These are phyloP conservation scores for Fusarium pilosicola DNA, from an alignment of 2,329 filamentous ascomycete species.

Conservation along the genomic window DNA sequence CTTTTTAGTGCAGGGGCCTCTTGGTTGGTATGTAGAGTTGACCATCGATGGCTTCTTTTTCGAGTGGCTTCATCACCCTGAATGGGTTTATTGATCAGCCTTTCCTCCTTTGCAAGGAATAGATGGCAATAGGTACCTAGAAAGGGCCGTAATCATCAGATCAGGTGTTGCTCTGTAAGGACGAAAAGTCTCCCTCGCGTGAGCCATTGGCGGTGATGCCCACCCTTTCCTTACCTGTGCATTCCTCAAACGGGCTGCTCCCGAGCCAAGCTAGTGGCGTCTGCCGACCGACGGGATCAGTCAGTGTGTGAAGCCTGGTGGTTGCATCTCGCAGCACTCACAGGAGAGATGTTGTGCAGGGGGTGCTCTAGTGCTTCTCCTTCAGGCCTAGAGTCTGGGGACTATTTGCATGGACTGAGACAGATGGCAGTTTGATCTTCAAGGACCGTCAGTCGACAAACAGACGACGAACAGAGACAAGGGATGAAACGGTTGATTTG, in stretches of 20 bases:
- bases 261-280: slow-evolving; percentile 38
- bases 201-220: slow-evolving; percentile 14
- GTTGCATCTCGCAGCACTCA: slow-evolving; percentile 2
- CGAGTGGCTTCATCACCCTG: slow-evolving; percentile 6
- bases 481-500: slow-evolving; percentile 28
- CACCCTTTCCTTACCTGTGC: slow-evolving; percentile 23
- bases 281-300: slow-evolving; percentile 26
- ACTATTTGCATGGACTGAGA: slow-evolving; percentile 29
- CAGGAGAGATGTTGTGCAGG: slow-evolving; percentile 29
- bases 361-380: slow-evolving; percentile 12
- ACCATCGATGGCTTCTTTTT: slow-evolving; percentile 13
- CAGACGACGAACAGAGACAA: not conserved
- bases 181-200: slow-evolving; percentile 12
- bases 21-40: slow-evolving; percentile 24
- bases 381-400: not conserved
- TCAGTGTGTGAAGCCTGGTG: slow-evolving; percentile 3
- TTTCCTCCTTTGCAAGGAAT: not conserved
- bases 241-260: slow-evolving; percentile 43
- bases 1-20: slow-evolving; percentile 7
- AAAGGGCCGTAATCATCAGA: not conserved
- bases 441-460: not conserved
- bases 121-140: not conserved
- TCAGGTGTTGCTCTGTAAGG: not conserved
- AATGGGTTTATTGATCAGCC: slow-evolving; percentile 7
- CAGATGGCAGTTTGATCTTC: slow-evolving; percentile 27